Evolutionary conservation across 495 filamentous ascomycete genomes (phyloP).

Genomic region (Pseudomonodictys pantanalensis): DNA sequence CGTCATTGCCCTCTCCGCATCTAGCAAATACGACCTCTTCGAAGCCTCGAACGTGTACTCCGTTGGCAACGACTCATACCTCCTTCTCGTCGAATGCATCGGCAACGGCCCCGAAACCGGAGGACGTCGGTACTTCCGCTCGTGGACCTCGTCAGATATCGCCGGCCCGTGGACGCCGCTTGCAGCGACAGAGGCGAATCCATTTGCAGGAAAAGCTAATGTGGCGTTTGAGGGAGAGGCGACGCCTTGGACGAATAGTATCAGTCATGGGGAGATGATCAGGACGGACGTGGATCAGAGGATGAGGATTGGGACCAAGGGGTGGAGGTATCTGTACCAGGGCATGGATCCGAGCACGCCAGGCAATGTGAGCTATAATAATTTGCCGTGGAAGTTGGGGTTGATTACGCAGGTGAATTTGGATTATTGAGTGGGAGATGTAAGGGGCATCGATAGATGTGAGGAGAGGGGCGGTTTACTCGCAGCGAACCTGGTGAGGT

Average conservation of each 20-base stretch:
- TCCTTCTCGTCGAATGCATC: constrained; percentile 33
- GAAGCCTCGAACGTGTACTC: constrained; percentile 32
- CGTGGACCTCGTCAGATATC: constrained; percentile 23
- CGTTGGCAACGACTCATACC: constrained; percentile 20
- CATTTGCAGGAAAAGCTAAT: constrained; percentile 24
- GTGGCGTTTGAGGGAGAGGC: constrained; percentile 21
- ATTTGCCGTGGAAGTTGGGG: constrained; percentile 28
- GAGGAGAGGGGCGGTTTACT: too few species aligned
- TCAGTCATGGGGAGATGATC: constrained; percentile 33
- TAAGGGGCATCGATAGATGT: background rate
- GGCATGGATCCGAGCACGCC: constrained; percentile 21
- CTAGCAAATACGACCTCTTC: constrained; percentile 25
- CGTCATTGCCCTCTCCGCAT: constrained; percentile 24
- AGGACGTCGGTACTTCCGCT: constrained; percentile 32
- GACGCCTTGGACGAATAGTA: constrained; percentile 26
- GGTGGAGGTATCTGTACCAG: constrained; percentile 30
- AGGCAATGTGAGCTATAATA: constrained; percentile 15
- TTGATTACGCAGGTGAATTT: constrained; percentile 24
- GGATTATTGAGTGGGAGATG: background rate
- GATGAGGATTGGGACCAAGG: constrained; percentile 24
- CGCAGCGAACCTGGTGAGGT: too few species aligned
- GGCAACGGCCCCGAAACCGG: background rate
- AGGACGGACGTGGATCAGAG: constrained; percentile 29
- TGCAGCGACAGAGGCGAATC: constrained; percentile 26
- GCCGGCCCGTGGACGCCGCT: constrained; percentile 26